Evolutionary conservation across 2,329 filamentous ascomycete genomes (phyloP).

Genomic region (Amauroascus verrucosus): DNA sequence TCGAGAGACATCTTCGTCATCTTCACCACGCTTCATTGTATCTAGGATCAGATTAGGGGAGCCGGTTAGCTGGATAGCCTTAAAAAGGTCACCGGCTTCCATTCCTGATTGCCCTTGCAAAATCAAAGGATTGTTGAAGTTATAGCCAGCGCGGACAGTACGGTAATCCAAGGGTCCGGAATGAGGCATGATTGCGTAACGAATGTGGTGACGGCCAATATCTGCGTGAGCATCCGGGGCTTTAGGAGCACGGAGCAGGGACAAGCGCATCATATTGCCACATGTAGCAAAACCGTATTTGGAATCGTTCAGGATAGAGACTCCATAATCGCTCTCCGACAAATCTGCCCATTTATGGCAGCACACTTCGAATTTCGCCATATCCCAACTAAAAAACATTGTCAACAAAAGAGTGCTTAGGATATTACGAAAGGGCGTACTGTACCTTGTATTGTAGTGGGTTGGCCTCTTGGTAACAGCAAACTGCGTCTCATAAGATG

Average conservation of each 20-base stretch:
- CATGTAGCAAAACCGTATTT: slow-evolving; percentile 92
- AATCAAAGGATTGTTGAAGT: slow-evolving; percentile 76
- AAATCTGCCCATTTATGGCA: slow-evolving; percentile 91
- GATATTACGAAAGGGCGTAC: slow-evolving; percentile 5
- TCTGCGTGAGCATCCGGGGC: slow-evolving; percentile 88
- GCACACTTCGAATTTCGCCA: slow-evolving; percentile 96
- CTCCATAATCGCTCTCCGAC: slow-evolving; percentile 77
- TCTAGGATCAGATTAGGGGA: slow-evolving; percentile 66
- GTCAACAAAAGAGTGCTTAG: no score
- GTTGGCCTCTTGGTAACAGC: slow-evolving; percentile 81
- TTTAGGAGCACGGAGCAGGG: slow-evolving; percentile 75
- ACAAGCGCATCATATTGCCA: slow-evolving; percentile 81
- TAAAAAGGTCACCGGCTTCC: slow-evolving; percentile 24
- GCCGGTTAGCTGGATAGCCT: slow-evolving; percentile 58
- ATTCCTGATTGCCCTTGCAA: slow-evolving; percentile 37
- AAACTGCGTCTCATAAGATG: slow-evolving; percentile 90
- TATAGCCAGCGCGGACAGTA: slow-evolving; percentile 73
- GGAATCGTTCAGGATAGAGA: slow-evolving; percentile 86
- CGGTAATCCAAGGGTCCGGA: slow-evolving; percentile 57
- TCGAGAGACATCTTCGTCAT: slow-evolving; percentile 58
- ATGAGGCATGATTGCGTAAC: slow-evolving; percentile 86
- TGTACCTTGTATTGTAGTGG: slow-evolving; percentile 84
- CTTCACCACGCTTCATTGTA: slow-evolving; percentile 84
- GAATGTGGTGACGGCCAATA: slow-evolving; percentile 80
- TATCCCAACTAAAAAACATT: slow-evolving; percentile 62